phyloP scores from a whole-genome alignment of 2,329 filamentous ascomycete species.

The Thielaviopsis punctulata region DNA sequence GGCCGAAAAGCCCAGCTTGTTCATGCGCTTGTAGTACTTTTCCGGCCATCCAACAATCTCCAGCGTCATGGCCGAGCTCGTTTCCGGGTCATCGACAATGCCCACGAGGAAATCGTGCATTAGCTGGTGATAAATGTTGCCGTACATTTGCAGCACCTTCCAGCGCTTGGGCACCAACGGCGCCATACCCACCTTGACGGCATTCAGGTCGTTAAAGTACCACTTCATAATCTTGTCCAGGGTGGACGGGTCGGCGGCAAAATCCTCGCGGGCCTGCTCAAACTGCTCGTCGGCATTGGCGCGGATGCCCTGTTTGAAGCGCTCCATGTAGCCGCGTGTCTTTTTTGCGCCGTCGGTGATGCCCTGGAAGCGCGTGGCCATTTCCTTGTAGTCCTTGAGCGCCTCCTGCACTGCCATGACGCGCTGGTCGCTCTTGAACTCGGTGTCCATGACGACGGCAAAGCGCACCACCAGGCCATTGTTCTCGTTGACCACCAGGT shows the following conservation, averaged over 20 bases:
- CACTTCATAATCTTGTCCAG: conserved; percentile 82
- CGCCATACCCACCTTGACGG: conserved; percentile 83
- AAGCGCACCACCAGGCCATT: conserved; percentile 79
- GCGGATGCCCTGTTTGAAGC: conserved; percentile 70
- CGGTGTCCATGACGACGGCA: conserved; percentile 81
- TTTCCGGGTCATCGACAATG: conserved; percentile 67
- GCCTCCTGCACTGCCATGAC: conserved; percentile 86
- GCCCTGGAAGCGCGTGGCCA: conserved; percentile 82
- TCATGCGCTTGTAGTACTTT: conserved; percentile 93
- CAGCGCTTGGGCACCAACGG: conserved; percentile 88
- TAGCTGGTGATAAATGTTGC: conserved; percentile 73
- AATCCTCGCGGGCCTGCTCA: conserved; percentile 50
- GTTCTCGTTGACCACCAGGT: conserved; percentile 71
- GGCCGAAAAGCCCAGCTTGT: conserved; percentile 63
- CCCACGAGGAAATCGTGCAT: conserved; percentile 89
- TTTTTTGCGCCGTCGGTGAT: conserved; percentile 88
- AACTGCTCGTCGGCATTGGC: conserved; percentile 60
- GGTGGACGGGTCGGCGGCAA: conserved; percentile 65
- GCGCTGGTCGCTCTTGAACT: conserved; percentile 90
- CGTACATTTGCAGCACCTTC: conserved; percentile 85
- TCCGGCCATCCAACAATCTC: conserved; percentile 90
- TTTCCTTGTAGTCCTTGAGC: conserved; percentile 86
- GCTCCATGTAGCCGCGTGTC: conserved; percentile 89
- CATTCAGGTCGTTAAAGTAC: conserved; percentile 96
- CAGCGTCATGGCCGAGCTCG: conserved; percentile 74